Evolutionary conservation across 2,329 filamentous ascomycete species (phyloP), one percentile per base, ranked within the genome.

Genomic region (Fusarium bulbicola): DNA sequence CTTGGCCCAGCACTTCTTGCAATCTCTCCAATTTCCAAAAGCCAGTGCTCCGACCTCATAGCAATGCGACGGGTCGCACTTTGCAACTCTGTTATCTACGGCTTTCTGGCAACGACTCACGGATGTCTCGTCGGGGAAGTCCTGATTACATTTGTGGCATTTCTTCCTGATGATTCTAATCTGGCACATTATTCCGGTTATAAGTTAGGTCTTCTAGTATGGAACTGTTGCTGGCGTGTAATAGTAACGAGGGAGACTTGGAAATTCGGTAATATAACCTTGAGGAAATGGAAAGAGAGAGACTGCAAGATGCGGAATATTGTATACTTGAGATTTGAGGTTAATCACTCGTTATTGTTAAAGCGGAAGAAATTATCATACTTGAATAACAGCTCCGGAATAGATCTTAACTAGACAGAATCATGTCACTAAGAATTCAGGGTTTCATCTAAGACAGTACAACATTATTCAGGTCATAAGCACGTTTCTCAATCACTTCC

Each of bases 201-300:
- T 15, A 3, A 18, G 4, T 24, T 15, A 8, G 16, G 0, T 2
- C 4, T 10, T 14, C 6, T 14, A 20, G 1, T 20, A 5, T 1
- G 8, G 6, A 15, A 13, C 5, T 52, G 9, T 26, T 24, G 3
- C 15, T 20, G n/a, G 16, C 20, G 1, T 34, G n/a, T 20, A 34
- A 11, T 15, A 20, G 9, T 11, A 20, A 24, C 8, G 0, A 20
- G 16, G 12, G n/a, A 34, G n/a, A n/a, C n/a, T n/a, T n/a, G n/a
- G 14, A 8, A 50, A 6, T 24, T 24, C 3, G 16, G n/a, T n/a
- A n/a, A n/a, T n/a, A n/a, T n/a, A 34, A 20, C 9, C 1, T 26
- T 34, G 3, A 7, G n/a, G 18, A 26, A 20, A 15, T 24, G 9
- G 5, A 7, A 15, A 15, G 30, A 14, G 16, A 47, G 45, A 30